Base-by-base conservation (phyloP, 169 alveolate species). In the Ichthyophthirius multifiliis region DNA sequence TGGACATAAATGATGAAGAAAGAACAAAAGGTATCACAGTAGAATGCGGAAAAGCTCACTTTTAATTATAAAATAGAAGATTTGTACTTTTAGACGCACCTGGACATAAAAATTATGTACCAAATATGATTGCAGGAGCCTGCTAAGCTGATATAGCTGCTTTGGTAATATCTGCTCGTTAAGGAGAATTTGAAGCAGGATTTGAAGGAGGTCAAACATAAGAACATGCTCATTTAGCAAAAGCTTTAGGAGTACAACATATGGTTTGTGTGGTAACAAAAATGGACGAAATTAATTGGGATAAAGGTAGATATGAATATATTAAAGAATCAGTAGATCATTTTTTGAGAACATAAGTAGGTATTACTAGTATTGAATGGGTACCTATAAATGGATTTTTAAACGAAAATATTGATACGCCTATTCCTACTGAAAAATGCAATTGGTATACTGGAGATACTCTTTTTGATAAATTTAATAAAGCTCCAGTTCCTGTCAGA, bases 161-260 rank as follows among this genome's bases (percentile, higher is more conserved):
- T 41, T 92, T 99, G 35, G 98, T 99, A 45, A 96, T 98, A 48
- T 98, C 99, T 13, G 99, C 98, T 12, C 94, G 91, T 82, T 84
- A 91, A 80, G 99, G 99, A 12, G 99, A 99, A 90, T 99, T 98
- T 85, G 99, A 99, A 88, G 95, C 99, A 4, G 99, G 99, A 15
- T 99, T 99, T 89, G 99, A 98, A 75, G 99, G 99, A 16, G 99
- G 99, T 3, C 99, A 98, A 86, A 99, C 99, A 37, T 91, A 99
- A 74, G 99, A 99, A 81, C 99, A 98, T 86, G 99, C 99, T n/a
- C 83, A 98, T 90, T 97, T 99, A 27, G 99, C 99, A 39, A 99
- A 96, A 86, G 97, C 99, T 9, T 87, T 96, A 47, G 99, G 99
- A 5, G 99, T 98, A 20, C 91, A 92, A 80, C 98, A 97, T 78